Percentiles rank a stretch among this genome's conserved stretches.
phyloP scores from a whole-genome alignment of 192 early-diverging fungal genomes.

The Coemansia sp. region DNA sequence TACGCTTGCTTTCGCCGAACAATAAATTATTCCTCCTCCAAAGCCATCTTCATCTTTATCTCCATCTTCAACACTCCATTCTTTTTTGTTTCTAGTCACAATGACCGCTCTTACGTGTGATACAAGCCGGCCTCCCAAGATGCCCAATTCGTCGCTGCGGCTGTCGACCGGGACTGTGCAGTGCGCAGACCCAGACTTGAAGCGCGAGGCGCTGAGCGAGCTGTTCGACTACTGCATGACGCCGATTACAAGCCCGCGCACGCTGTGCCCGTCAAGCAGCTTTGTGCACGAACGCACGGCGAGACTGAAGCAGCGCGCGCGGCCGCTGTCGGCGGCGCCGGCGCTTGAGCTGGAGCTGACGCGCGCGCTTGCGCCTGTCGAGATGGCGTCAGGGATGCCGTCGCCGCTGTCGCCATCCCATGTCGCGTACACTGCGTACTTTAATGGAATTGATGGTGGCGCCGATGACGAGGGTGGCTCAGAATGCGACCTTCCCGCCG shows the following conservation, averaged over 20 bases:
- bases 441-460: constrained; percentile 2
- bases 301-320: constrained; percentile 13
- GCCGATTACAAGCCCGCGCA: constrained; percentile 16
- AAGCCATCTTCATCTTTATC: too few species aligned
- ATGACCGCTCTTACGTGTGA: not conserved
- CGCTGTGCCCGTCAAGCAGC: constrained; percentile 1
- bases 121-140: not conserved
- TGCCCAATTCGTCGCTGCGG: not conserved
- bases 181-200: constrained; percentile 44
- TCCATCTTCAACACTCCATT: too few species aligned
- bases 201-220: constrained; percentile 52
- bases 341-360: constrained; percentile 18
- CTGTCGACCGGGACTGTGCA: constrained; percentile 20
- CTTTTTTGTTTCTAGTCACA: not conserved
- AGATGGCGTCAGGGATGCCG: constrained; percentile 12
- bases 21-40: too few species aligned
- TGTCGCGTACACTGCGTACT: constrained; percentile 1
- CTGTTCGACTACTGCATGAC: constrained; percentile 55
- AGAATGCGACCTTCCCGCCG: not conserved
- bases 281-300: not conserved
- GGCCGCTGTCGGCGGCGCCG: constrained; percentile 45
- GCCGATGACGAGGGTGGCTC: constrained; percentile 20
- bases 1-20: too few species aligned
- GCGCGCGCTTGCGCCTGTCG: not conserved
- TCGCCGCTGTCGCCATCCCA: constrained; percentile 7